phyloP scores from a whole-genome alignment of 257 asterid genomes.

The Anisodus acutangulus region DNA sequence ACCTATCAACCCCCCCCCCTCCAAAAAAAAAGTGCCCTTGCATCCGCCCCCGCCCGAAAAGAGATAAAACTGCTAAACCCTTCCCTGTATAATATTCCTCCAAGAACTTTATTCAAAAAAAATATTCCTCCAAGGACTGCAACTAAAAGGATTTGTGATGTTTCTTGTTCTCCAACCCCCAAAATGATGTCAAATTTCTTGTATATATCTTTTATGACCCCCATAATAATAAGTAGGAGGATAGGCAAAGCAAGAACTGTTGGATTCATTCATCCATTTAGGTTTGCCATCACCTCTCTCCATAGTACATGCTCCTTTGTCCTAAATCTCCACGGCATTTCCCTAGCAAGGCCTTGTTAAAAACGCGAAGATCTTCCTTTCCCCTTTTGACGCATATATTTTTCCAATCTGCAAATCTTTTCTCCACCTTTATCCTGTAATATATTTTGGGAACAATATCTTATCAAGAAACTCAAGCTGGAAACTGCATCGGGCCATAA shows the following conservation, averaged over 20 bases:
- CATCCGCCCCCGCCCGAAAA: not conserved
- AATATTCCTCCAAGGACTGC: not conserved
- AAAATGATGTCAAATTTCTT: not conserved
- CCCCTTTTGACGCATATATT: not conserved
- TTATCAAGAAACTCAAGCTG: not conserved
- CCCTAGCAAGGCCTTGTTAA: conserved; percentile 13
- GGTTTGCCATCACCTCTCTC: not conserved
- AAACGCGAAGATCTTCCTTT: not conserved
- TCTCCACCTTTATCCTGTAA: not conserved
- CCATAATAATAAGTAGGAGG: not conserved
- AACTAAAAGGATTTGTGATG: not conserved
- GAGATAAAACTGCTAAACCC: not conserved
- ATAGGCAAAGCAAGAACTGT: not conserved
- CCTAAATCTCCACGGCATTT: conserved; percentile 11
- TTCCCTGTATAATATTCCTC: not conserved
- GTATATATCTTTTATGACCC: not conserved
- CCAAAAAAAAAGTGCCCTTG: not conserved
- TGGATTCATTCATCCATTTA: not conserved
- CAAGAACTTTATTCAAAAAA: not conserved
- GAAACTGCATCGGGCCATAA: not conserved
- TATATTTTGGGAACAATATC: not conserved
- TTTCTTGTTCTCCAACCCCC: not conserved
- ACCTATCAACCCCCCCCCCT: not conserved
- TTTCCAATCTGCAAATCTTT: not conserved
- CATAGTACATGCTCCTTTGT: not conserved